Percentiles rank a stretch among this genome's conserved stretches.
Evolutionary conservation across 371 early-diverging fungal species (phyloP).

Genomic region (Mortierella sp.): DNA sequence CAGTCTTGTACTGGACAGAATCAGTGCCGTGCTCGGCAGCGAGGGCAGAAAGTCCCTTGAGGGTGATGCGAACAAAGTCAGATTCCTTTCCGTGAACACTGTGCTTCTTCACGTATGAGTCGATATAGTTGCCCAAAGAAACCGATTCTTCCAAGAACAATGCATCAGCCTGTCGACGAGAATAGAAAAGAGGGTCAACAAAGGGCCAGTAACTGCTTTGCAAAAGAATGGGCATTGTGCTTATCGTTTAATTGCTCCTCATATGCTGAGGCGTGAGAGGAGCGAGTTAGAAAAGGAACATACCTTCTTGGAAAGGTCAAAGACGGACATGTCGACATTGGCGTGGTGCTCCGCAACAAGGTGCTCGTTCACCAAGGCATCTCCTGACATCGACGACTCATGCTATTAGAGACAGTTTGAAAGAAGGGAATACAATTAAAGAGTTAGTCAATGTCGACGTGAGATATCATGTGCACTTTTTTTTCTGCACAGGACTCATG

Average conservation of each 20-base stretch:
- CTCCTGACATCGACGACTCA: slow-evolving; percentile 46
- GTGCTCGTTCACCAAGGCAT: slow-evolving; percentile 49
- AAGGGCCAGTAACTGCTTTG: background rate
- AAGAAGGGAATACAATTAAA: slow-evolving; percentile 3
- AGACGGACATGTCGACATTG: slow-evolving; percentile 47
- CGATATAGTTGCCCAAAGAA: slow-evolving; percentile 45
- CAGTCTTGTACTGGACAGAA: slow-evolving; percentile 53
- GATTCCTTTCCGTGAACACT: slow-evolving; percentile 23
- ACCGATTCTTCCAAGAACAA: slow-evolving; percentile 55
- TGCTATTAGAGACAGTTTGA: slow-evolving; percentile 28
- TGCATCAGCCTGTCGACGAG: slow-evolving; percentile 38
- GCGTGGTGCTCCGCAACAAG: slow-evolving; percentile 44
- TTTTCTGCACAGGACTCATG: background rate
- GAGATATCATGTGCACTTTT: slow-evolving; percentile 20
- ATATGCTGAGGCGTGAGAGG: background rate
- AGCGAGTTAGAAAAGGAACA: background rate
- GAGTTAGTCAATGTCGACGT: background rate
- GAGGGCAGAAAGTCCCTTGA: slow-evolving; percentile 48
- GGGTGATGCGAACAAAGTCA: slow-evolving; percentile 46
- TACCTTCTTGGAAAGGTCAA: slow-evolving; percentile 49
- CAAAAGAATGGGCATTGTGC: background rate
- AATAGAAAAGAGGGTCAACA: background rate
- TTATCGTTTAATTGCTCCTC: background rate
- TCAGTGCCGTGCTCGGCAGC: slow-evolving; percentile 46
- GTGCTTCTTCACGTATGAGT: slow-evolving; percentile 38